Percentiles rank a stretch among this genome's conserved stretches.
These are phyloP conservation scores for Ampelocalamus luodianensis DNA, from an alignment of 176 grass and related monocot genomes.

Conservation along the genomic window DNA sequence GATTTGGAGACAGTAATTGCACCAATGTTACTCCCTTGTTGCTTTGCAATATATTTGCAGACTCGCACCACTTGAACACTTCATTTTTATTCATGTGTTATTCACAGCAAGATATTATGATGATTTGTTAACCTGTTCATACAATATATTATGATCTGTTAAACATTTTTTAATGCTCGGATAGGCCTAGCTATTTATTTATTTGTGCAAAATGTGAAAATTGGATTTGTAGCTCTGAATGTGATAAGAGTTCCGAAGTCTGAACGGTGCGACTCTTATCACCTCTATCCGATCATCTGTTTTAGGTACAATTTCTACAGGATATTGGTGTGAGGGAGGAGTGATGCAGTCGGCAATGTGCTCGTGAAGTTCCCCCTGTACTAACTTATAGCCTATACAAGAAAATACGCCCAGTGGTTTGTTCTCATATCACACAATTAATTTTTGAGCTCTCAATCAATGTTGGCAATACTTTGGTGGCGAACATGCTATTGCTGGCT, in stretches of 20 bases:
- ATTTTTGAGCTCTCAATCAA: background rate
- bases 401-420: conserved; percentile 96
- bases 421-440: conserved; percentile 47
- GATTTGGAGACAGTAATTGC: conserved; percentile 89
- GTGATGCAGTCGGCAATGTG: conserved; percentile 71
- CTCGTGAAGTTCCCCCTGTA: conserved; percentile 85
- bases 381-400: conserved; percentile 86
- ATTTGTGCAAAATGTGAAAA: conserved; percentile 3
- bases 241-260: background rate
- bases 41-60: conserved; percentile 17
- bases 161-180: background rate
- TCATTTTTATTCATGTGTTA: background rate
- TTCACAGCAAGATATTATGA: background rate
- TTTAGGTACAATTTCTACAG: conserved; percentile 84
- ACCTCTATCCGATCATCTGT: conserved; percentile 16
- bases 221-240: background rate
- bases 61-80: background rate
- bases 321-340: conserved; percentile 82
- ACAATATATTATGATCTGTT: background rate
- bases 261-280: conserved; percentile 20
- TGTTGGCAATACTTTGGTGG: conserved; percentile 53
- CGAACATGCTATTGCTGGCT: conserved; percentile 60
- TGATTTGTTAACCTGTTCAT: background rate
- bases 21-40: conserved; percentile 67
- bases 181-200: background rate